Conservation (phyloP, 208 protist genomes). For the Wallacemonas sp. region DNA sequence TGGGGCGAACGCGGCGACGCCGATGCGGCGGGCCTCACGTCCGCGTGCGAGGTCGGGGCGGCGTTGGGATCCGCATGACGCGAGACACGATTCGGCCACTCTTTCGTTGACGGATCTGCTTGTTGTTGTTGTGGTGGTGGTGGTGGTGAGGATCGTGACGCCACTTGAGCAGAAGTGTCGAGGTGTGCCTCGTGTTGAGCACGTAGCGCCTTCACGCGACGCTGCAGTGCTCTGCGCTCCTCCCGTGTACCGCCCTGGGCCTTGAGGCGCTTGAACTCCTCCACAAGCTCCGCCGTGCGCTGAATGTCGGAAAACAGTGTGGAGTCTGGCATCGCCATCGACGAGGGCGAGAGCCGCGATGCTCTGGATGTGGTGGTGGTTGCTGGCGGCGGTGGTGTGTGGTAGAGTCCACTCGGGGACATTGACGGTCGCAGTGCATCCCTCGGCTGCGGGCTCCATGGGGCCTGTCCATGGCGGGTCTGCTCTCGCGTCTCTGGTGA, state of each 20-base stretch:
- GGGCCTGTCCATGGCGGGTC: not conserved
- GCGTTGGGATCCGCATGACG: conserved; percentile 1
- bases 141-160: not conserved
- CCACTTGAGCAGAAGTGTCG: too few relatives aligned
- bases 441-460: too few relatives aligned
- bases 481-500: not conserved
- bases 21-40: too few relatives aligned
- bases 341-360: not conserved
- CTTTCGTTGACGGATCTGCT: not conserved
- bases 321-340: not conserved
- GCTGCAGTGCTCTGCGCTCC: conserved; percentile 23
- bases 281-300: conserved; percentile 35
- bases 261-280: conserved; percentile 38
- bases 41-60: too few relatives aligned
- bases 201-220: conserved; percentile 24
- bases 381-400: too few relatives aligned
- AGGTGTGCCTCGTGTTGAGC: conserved; percentile 17
- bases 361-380: too few relatives aligned
- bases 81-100: too few relatives aligned
- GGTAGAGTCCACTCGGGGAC: too few relatives aligned
- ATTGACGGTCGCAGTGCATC: too few relatives aligned
- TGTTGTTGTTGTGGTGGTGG: not conserved
- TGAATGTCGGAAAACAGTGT: conserved; percentile 43
- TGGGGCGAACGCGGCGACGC: not conserved
- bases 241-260: conserved; percentile 35